Evolutionary conservation across 164 flowering plant species (phyloP), one percentile per base, ranked within the genome.

Genomic region (Magnolia officinalis): DNA sequence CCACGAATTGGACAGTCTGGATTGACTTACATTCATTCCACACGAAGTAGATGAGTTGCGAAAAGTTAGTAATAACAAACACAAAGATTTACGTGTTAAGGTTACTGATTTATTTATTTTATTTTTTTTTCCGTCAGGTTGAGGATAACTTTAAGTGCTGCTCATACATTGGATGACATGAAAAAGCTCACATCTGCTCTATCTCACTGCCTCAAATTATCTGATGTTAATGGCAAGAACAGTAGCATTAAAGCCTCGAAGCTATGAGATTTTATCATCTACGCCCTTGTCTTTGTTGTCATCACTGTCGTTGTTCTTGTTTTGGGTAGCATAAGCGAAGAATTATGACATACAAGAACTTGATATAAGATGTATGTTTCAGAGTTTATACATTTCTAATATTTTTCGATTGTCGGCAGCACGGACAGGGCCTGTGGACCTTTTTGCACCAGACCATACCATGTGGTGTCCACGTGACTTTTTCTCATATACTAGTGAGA

Each of bases 91-190:
- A 37, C n/a, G 6, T 9, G 9, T 19, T 6, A 11, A 55, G 61
- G 61, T 55, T 55, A 9, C 61, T 55, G 18, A 72, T 24, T 55
- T n/a, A 37, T n/a, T 6, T n/a, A n/a, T n/a, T 3, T 26, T 4
- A 19, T 61, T 18, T 49, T 64, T 11, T 49, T 37, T 49, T 67
- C 45, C 8, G 5, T 63, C 81, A 94, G 99, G 92, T 82, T 96
- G 71, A 82, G 98, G 29, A 82, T 96, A 49, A 88, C 98, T 52
- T 87, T 94, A 29, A 85, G 89, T 69, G 97, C 99, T 64, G 88
- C 87, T 8, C 99, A 93, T 81, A 89, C 96, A 1, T 63, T 6
- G 14, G 88, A 89, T 45, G 99, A 95, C 85, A 18, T 95, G 79
- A 86, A 85, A 84, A 88, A 86, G 83, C 90, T 94, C 23, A 72